These are phyloP conservation scores for Penstemon davidsonii DNA, from an alignment of 257 asterid species.

Conservation along the genomic window DNA sequence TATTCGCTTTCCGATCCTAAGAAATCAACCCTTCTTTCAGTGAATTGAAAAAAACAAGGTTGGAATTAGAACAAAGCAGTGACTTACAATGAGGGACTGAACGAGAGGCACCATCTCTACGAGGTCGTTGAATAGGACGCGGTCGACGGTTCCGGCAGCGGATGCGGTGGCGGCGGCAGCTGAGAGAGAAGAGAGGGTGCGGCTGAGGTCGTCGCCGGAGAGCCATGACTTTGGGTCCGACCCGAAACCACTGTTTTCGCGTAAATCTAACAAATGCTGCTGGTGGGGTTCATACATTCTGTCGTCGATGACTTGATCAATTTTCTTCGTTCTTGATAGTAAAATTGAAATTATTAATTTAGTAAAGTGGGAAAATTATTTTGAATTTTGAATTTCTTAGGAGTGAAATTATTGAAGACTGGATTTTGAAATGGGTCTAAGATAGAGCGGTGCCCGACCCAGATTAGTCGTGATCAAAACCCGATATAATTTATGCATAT, in stretches of 20 bases:
- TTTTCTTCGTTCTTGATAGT: too few species aligned
- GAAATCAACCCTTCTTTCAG: background rate
- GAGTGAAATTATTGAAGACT: too few species aligned
- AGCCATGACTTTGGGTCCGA: constrained; percentile 73
- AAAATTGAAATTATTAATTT: too few species aligned
- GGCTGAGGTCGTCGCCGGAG: constrained; percentile 59
- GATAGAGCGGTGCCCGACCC: too few species aligned
- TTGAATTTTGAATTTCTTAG: too few species aligned
- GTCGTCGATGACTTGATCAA: constrained; percentile 25
- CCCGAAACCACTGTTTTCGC: constrained; percentile 48
- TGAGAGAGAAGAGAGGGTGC: constrained; percentile 64
- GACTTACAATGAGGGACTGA: constrained; percentile 77
- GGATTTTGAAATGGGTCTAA: too few species aligned
- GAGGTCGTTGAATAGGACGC: constrained; percentile 59
- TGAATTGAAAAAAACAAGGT: background rate
- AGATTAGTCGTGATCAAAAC: too few species aligned
- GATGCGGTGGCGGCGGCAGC: constrained; percentile 57
- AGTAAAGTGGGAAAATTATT: too few species aligned
- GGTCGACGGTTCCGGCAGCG: constrained; percentile 72
- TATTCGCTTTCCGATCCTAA: constrained; percentile 71
- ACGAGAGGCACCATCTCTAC: constrained; percentile 92
- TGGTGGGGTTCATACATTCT: constrained; percentile 37
- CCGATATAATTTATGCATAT: too few species aligned
- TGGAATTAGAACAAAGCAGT: constrained; percentile 11
- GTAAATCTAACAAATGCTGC: constrained; percentile 70